Conservation (phyloP, 495 filamentous ascomycete genomes). For the Penicillium fimorum region DNA sequence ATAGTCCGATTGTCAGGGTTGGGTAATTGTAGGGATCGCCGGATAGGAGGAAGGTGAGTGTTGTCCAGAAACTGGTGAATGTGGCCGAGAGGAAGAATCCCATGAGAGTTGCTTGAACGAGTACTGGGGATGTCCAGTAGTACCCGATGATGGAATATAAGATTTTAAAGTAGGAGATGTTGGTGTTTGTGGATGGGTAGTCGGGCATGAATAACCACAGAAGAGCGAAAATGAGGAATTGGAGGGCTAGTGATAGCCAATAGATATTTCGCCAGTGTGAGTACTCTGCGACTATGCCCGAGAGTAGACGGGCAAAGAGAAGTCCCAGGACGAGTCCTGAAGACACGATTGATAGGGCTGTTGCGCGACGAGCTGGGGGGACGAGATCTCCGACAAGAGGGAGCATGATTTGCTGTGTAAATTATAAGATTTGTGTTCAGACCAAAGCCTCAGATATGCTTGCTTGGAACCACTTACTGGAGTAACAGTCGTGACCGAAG, state of each 20-base stretch:
- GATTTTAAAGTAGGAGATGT: slow-evolving; percentile 59
- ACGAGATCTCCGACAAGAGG: slow-evolving; percentile 81
- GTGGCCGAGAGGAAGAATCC: slow-evolving; percentile 54
- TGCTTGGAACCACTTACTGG: slow-evolving; percentile 40
- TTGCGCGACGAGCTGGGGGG: slow-evolving; percentile 63
- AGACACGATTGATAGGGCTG: slow-evolving; percentile 67
- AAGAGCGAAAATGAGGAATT: slow-evolving; percentile 62
- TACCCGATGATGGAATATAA: slow-evolving; percentile 62
- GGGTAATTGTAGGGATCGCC: slow-evolving; percentile 65
- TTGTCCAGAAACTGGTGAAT: slow-evolving; percentile 80
- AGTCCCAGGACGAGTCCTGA: slow-evolving; percentile 77
- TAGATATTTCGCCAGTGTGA: slow-evolving; percentile 74
- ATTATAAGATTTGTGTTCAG: background rate
- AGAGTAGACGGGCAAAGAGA: slow-evolving; percentile 72
- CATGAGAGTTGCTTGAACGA: slow-evolving; percentile 64
- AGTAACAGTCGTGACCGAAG: slow-evolving; percentile 74
- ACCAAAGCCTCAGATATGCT: background rate
- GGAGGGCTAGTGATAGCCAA: slow-evolving; percentile 74
- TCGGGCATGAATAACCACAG: slow-evolving; percentile 78
- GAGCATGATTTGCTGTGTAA: slow-evolving; percentile 68
- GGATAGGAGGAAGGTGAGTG: slow-evolving; percentile 74
- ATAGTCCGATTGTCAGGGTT: slow-evolving; percentile 69
- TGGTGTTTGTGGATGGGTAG: slow-evolving; percentile 71
- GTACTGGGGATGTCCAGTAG: slow-evolving; percentile 59
- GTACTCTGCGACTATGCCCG: slow-evolving; percentile 70